Conservation (phyloP, 306 rosid species). For the Biancaea sappan region DNA sequence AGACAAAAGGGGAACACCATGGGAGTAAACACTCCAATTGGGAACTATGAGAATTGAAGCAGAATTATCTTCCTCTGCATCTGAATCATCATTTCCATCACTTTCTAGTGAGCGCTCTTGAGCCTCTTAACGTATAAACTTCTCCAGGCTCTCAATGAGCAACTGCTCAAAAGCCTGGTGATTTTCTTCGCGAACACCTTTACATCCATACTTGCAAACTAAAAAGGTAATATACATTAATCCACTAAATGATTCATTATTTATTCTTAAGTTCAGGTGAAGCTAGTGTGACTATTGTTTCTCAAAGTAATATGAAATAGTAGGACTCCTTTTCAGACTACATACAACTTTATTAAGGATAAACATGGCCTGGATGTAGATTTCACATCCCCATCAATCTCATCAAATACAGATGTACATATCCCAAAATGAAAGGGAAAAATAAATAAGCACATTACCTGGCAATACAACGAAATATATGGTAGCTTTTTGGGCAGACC, state of each 20-base stretch:
- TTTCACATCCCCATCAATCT: conserved; percentile 12
- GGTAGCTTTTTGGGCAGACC: conserved; percentile 89
- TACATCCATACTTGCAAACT: conserved; percentile 81
- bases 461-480: conserved; percentile 96
- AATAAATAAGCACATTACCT: conserved; percentile 50
- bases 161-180: conserved; percentile 95
- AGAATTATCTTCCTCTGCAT: conserved; percentile 54
- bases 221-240: conserved; percentile 3
- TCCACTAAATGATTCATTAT: background rate
- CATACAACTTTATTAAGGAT: conserved; percentile 22
- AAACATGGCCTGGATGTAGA: background rate
- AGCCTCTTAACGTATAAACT: conserved; percentile 91
- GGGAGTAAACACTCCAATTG: conserved; percentile 91
- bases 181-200: conserved; percentile 93
- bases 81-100: conserved; percentile 75
- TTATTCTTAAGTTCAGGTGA: conserved; percentile 5
- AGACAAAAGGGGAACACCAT: conserved; percentile 79
- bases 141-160: conserved; percentile 94
- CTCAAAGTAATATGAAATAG: conserved; percentile 3
- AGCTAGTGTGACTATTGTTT: conserved; percentile 14
- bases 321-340: background rate
- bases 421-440: conserved; percentile 1
- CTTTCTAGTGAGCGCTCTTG: conserved; percentile 91
- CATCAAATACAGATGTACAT: background rate
- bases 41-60: conserved; percentile 78